Percentiles rank a stretch among this genome's conserved stretches.
Evolutionary conservation across 2,329 filamentous ascomycete species (phyloP).

Genomic region (Fusarium oxysporum): DNA sequence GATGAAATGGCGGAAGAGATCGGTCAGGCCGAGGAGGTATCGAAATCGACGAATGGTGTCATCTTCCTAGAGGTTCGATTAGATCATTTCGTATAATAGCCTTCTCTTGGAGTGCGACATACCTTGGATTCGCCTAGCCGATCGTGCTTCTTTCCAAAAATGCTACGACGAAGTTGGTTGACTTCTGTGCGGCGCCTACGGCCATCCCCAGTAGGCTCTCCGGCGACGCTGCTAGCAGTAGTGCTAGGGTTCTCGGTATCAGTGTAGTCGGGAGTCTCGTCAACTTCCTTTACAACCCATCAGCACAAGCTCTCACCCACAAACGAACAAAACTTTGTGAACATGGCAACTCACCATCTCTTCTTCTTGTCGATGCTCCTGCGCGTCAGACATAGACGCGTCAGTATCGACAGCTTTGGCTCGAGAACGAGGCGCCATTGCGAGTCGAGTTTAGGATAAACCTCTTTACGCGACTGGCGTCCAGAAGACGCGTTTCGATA

Average conservation of each 20-base stretch:
- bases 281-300: slow-evolving; percentile 61
- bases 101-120: slow-evolving; percentile 37
- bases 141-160: slow-evolving; percentile 95
- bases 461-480: slow-evolving; percentile 66
- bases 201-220: slow-evolving; percentile 79
- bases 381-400: slow-evolving; percentile 72
- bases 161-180: slow-evolving; percentile 88
- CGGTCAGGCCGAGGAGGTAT: slow-evolving; percentile 93
- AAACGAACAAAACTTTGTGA: not conserved
- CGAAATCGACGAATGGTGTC: slow-evolving; percentile 94
- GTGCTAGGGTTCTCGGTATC: slow-evolving; percentile 76
- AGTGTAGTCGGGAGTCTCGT: slow-evolving; percentile 74
- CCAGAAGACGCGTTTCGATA: slow-evolving; percentile 59
- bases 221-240: slow-evolving; percentile 85
- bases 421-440: slow-evolving; percentile 67
- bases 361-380: slow-evolving; percentile 59
- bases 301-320: slow-evolving; percentile 18
- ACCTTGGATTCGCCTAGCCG: slow-evolving; percentile 93
- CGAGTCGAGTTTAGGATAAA: slow-evolving; percentile 47
- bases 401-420: slow-evolving; percentile 67
- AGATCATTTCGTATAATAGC: slow-evolving; percentile 13
- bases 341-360: slow-evolving; percentile 59
- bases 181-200: slow-evolving; percentile 88
- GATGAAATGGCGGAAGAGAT: slow-evolving; percentile 98
- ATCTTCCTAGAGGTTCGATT: slow-evolving; percentile 74